phyloP scores from a whole-genome alignment of 352 stramenopile species.

The Pythium apleroticum region DNA sequence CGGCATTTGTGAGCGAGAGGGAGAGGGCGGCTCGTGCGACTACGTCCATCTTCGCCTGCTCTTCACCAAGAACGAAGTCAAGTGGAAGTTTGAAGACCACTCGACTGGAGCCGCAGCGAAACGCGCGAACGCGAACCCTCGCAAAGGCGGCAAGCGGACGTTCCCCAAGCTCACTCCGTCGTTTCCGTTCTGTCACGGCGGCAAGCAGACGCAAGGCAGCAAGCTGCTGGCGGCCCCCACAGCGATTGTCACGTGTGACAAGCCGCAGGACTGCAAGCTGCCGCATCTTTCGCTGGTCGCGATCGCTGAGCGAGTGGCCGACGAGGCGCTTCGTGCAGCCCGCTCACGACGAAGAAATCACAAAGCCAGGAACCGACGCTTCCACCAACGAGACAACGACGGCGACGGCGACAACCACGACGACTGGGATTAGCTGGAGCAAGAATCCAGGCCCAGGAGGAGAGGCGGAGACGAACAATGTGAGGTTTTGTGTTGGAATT shows the following conservation, averaged over 20 bases:
- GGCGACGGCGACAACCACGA: not conserved
- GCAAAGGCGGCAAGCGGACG: not conserved
- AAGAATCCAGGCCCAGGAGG: no score
- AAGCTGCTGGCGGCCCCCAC: constrained; percentile 25
- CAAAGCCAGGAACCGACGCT: constrained; percentile 19
- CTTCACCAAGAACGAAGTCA: constrained; percentile 16
- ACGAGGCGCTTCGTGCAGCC: constrained; percentile 32
- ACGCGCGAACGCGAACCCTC: constrained; percentile 1
- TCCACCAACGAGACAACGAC: not conserved
- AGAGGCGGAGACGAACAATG: not conserved
- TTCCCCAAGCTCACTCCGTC: constrained; percentile 26
- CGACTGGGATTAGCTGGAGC: constrained; percentile 10
- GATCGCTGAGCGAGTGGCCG: constrained; percentile 51
- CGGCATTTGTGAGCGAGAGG: constrained; percentile 38
- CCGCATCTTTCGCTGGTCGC: constrained; percentile 54
- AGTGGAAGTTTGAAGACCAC: constrained; percentile 31
- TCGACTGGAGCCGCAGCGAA: constrained; percentile 17
- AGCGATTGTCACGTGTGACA: constrained; percentile 34
- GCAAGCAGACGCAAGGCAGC: constrained; percentile 10
- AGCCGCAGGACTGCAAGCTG: constrained; percentile 33
- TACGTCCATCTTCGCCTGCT: constrained; percentile 36
- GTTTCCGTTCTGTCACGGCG: constrained; percentile 46
- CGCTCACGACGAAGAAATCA: constrained; percentile 13
- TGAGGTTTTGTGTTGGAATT: constrained; percentile 6
- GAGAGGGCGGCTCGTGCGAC: constrained; percentile 37